phyloP scores from a whole-genome alignment of 306 rosid genomes.

The Castanea mollissima region DNA sequence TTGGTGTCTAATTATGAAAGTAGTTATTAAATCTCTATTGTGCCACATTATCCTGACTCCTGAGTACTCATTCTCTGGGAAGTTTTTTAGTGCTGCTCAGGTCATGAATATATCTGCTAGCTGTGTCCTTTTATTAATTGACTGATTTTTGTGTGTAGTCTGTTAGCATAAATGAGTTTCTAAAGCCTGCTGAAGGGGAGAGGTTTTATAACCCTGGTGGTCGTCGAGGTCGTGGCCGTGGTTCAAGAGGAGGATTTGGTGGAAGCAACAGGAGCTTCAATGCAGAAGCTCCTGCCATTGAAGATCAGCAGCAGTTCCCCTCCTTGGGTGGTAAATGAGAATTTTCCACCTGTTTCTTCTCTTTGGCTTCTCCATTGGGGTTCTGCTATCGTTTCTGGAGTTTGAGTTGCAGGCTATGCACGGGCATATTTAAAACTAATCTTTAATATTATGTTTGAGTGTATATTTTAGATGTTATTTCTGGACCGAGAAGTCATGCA shows the following conservation, averaged over 20 bases:
- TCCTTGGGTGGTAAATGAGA: conserved; percentile 82
- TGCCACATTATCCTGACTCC: background rate
- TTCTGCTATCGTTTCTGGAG: conserved; percentile 23
- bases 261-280: conserved; percentile 42
- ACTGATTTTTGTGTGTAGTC: conserved; percentile 40
- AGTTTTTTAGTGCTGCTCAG: background rate
- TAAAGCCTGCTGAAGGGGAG: conserved; percentile 93
- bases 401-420: conserved; percentile 31
- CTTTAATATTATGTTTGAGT: conserved; percentile 37
- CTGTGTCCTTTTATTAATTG: background rate
- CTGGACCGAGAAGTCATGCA: conserved; percentile 38
- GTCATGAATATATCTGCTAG: background rate
- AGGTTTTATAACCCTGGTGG: conserved; percentile 53
- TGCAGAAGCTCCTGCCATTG: conserved; percentile 73
- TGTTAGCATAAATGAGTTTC: conserved; percentile 84
- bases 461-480: conserved; percentile 46
- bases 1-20: too few relatives aligned
- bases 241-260: conserved; percentile 58
- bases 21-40: background rate
- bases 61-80: background rate
- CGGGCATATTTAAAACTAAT: conserved; percentile 27
- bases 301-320: conserved; percentile 86
- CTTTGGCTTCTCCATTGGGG: conserved; percentile 19
- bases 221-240: conserved; percentile 90
- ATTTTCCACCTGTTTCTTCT: conserved; percentile 11